Evolutionary conservation across 139 green algal species (phyloP), one percentile per base, ranked within the genome.

Genomic region (Chlorella sp.): DNA sequence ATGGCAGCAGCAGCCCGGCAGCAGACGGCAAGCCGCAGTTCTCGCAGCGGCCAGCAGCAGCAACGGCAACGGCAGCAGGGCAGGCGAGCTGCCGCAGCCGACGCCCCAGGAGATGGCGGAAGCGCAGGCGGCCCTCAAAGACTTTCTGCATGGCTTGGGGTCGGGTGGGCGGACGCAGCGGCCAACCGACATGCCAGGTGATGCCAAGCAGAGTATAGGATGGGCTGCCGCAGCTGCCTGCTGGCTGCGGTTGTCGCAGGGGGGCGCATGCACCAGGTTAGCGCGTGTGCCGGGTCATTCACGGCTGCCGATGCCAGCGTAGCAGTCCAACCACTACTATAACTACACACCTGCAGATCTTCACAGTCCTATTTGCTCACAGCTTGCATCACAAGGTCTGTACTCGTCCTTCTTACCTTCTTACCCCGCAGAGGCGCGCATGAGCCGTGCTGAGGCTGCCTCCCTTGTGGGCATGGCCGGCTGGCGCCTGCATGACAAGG

Each of bases 391-490:
- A 19, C 32, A 7, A 68, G 22, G 9, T 13, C n/a, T 6, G 9
- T 24, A 9, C 24, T n/a, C 2, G 60, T 9, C 64, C 41, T 34
- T 16, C 64, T 34, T 20, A n/a, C n/a, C 32, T 70, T 40, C 32
- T 6, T 41, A 22, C 9, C 3, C 5, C 41, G 72, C 72, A 56
- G 77, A 83, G 41, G 60, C 38, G 0, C 77, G 77, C 26, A 30
- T 83, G 58, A 74, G 38, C 16, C 73, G 32, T 14, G 40, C 40
- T 1, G 77, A 83, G 32, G 77, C 58, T 9, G 20, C 14, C 1
- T 16, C 32, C 20, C 32, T 83, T 13, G 79, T 96, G 28, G 88
- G 90, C 32, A 92, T 96, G 88, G 91, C 92, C 56, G 91, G 81
- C 3, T 97, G 94, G 94, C 87, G 93, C 64, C 80, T 97, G 43